These are phyloP conservation scores for Ilyonectria destructans DNA, from an alignment of 2,329 filamentous ascomycete species.

Conservation along the genomic window DNA sequence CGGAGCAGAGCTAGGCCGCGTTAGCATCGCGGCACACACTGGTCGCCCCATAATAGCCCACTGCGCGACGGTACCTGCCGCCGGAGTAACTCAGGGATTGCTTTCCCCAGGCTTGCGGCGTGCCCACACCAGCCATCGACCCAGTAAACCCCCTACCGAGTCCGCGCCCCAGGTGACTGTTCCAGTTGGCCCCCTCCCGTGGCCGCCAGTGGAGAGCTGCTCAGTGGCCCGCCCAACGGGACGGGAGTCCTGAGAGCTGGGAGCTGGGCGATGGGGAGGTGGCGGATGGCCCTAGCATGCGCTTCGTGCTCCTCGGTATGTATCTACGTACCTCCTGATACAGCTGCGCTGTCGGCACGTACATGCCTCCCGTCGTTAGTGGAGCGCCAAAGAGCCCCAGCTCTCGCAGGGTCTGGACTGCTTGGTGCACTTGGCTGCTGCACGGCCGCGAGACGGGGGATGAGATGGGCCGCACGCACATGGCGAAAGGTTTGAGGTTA, in stretches of 20 bases:
- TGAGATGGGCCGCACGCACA: neutral
- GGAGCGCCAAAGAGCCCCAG: constrained; percentile 6
- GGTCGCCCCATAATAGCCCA: constrained; percentile 6
- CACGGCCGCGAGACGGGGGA: constrained; percentile 15
- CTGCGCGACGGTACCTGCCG: constrained; percentile 17
- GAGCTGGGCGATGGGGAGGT: constrained; percentile 12
- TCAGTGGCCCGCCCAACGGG: constrained; percentile 29
- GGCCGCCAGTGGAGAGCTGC: constrained; percentile 23
- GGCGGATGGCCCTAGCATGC: constrained; percentile 4
- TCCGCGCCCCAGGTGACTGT: constrained; percentile 12
- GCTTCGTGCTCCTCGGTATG: neutral
- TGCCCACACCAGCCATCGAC: neutral
- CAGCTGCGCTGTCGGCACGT: constrained; percentile 15
- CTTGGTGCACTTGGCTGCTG: constrained; percentile 8
- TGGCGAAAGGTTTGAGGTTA: neutral
- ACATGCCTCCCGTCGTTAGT: constrained; percentile 23
- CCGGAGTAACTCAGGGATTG: constrained; percentile 15
- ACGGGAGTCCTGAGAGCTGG: constrained; percentile 29
- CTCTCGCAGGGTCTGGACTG: neutral
- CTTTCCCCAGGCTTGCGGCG: constrained; percentile 23
- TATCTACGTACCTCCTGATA: neutral
- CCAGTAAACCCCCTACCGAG: neutral
- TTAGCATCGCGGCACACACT: constrained; percentile 29
- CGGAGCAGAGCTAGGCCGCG: constrained; percentile 19
- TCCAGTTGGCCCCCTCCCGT: constrained; percentile 4